Percentiles rank a stretch among this genome's conserved stretches.
phyloP scores from a whole-genome alignment of 176 grass and related monocot genomes.

The Aegilops umbellulata region DNA sequence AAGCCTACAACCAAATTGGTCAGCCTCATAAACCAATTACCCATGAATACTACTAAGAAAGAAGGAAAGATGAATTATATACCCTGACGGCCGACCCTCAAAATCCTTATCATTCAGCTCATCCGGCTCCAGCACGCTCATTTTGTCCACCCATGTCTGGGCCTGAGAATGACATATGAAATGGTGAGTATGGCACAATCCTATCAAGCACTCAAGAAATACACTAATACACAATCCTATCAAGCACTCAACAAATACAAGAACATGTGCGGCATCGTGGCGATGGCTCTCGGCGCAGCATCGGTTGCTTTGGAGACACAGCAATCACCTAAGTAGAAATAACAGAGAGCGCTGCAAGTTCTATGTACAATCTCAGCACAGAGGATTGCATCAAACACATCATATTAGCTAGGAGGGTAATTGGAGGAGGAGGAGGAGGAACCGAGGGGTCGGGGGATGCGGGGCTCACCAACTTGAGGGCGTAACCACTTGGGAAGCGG shows the following conservation, averaged over 20 bases:
- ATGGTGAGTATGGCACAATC: neutral
- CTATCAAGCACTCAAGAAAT: neutral
- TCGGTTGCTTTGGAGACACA: no score
- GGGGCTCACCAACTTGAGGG: slow-evolving; percentile 59
- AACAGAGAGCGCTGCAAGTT: neutral
- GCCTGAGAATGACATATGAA: slow-evolving; percentile 41
- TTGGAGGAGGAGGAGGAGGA: neutral
- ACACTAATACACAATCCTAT: neutral
- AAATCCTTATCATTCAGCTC: slow-evolving; percentile 50
- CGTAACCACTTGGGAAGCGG: slow-evolving; percentile 67
- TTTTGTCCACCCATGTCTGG: slow-evolving; percentile 79
- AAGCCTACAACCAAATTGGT: no score
- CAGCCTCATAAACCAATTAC: no score
- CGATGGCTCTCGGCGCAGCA: neutral
- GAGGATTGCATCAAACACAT: no score
- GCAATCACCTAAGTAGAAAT: neutral
- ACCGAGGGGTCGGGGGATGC: neutral
- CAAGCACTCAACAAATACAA: neutral
- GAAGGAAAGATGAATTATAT: neutral
- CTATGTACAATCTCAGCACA: neutral
- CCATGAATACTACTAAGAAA: no score
- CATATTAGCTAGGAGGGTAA: no score
- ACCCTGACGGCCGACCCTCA: slow-evolving; percentile 60
- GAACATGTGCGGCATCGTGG: neutral
- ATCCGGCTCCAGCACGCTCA: slow-evolving; percentile 43